These are phyloP conservation scores for Trichoderma afroharzianum DNA, from an alignment of 2,329 filamentous ascomycete species.

Conservation along the genomic window DNA sequence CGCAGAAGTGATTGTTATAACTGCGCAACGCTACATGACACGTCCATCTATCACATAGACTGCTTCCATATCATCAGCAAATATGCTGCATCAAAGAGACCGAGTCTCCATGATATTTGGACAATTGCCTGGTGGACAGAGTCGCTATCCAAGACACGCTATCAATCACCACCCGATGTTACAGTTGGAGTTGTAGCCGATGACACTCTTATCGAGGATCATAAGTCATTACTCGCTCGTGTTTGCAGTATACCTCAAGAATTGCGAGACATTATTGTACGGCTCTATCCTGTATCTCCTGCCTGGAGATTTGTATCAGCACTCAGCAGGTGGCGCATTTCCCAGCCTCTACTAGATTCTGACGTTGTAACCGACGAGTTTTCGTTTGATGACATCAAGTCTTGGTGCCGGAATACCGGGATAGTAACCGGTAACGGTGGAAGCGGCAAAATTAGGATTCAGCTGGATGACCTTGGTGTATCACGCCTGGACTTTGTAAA, in stretches of 20 bases:
- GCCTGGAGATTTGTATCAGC: not conserved
- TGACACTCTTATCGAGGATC: not conserved
- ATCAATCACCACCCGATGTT: not conserved
- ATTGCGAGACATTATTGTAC: not conserved
- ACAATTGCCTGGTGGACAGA: not conserved
- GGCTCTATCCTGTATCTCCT: not conserved
- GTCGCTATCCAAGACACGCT: not conserved
- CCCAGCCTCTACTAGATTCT: not conserved
- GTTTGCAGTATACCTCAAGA: not conserved
- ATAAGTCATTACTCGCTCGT: not conserved
- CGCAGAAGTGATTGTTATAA: not conserved
- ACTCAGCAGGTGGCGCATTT: not conserved
- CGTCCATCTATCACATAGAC: not conserved
- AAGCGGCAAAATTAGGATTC: not conserved
- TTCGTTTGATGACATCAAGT: not conserved
- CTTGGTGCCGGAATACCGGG: not conserved
- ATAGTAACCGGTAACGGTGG: not conserved
- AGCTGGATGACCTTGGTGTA: not conserved
- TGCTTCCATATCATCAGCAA: not conserved
- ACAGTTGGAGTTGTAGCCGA: not conserved
- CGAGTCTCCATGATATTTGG: not conserved
- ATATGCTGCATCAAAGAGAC: not conserved
- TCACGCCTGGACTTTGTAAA: not conserved
- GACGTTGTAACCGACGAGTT: not conserved
- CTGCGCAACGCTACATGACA: not conserved